Evolutionary conservation across 2,329 filamentous ascomycete species (phyloP).

Genomic region (Cytospora leucostoma): DNA sequence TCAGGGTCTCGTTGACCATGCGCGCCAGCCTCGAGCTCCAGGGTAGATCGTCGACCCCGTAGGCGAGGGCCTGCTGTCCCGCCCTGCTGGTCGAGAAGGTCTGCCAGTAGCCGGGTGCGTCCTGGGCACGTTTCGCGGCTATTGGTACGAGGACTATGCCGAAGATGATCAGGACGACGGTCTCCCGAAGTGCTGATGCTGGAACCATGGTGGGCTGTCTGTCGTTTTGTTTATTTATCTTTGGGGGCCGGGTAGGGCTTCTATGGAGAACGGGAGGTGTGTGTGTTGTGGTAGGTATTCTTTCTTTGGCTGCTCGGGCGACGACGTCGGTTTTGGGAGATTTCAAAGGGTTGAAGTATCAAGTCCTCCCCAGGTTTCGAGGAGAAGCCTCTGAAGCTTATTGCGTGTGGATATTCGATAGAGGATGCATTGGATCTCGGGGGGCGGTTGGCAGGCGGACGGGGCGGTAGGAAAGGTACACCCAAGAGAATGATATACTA

Average conservation of each 20-base stretch:
- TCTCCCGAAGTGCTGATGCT: slow-evolving; percentile 22
- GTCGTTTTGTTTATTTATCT: neutral
- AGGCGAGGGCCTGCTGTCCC: slow-evolving; percentile 6
- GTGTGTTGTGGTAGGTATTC: neutral
- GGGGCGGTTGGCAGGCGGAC: neutral
- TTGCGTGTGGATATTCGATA: neutral
- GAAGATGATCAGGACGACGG: slow-evolving; percentile 26
- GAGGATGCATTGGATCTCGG: neutral
- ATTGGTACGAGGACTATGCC: slow-evolving; percentile 27
- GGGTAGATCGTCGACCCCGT: neutral
- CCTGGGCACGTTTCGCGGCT: slow-evolving; percentile 27
- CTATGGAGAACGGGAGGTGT: neutral
- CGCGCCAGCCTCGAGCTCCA: neutral
- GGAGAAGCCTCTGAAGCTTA: neutral
- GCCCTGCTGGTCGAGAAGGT: slow-evolving; percentile 13
- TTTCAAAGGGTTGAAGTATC: neutral
- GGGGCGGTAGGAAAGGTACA: neutral
- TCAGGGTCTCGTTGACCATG: neutral
- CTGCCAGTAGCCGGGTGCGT: slow-evolving; percentile 27
- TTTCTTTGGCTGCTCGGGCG: neutral
- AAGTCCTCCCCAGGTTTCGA: neutral
- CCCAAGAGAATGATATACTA: neutral
- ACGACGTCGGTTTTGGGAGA: neutral
- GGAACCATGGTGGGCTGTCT: slow-evolving; percentile 18
- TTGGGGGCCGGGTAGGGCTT: neutral